Conservation (phyloP, 805 yeast species). For the Kodamaea nitidulidarum region DNA sequence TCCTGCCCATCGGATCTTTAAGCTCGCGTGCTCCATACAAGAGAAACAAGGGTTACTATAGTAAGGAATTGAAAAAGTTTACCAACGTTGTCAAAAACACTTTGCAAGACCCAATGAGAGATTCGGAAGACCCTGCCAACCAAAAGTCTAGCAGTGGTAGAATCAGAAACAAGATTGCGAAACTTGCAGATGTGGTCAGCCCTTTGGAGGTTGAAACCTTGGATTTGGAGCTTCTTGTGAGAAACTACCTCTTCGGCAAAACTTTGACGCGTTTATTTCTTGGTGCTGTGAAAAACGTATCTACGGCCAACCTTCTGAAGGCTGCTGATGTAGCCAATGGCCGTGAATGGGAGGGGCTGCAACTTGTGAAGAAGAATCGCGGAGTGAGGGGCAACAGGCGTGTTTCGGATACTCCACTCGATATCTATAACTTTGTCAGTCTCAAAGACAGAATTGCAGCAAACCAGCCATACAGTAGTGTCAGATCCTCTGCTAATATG, state of each 20-base stretch:
- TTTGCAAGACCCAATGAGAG: constrained; percentile 53
- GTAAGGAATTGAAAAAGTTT: constrained; percentile 45
- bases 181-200: constrained; percentile 29
- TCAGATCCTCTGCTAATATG: background rate
- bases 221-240: constrained; percentile 34
- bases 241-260: constrained; percentile 30
- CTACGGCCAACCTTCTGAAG: background rate
- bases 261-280: constrained; percentile 31
- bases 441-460: constrained; percentile 29
- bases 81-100: constrained; percentile 69
- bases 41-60: constrained; percentile 29
- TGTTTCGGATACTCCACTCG: background rate
- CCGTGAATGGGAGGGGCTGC: constrained; percentile 4
- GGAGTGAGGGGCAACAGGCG: constrained; percentile 2
- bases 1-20: constrained; percentile 4
- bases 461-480: constrained; percentile 4
- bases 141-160: constrained; percentile 23
- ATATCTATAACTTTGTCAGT: constrained; percentile 28
- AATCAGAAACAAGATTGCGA: constrained; percentile 31
- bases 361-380: constrained; percentile 2
- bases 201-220: constrained; percentile 40
- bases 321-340: constrained; percentile 1
- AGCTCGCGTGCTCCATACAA: constrained; percentile 10
- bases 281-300: constrained; percentile 14
- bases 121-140: constrained; percentile 8